Percentiles rank a stretch among this genome's conserved stretches.
Evolutionary conservation across 768 basidiomycete species (phyloP).

Genomic region (Jaapia argillacea): DNA sequence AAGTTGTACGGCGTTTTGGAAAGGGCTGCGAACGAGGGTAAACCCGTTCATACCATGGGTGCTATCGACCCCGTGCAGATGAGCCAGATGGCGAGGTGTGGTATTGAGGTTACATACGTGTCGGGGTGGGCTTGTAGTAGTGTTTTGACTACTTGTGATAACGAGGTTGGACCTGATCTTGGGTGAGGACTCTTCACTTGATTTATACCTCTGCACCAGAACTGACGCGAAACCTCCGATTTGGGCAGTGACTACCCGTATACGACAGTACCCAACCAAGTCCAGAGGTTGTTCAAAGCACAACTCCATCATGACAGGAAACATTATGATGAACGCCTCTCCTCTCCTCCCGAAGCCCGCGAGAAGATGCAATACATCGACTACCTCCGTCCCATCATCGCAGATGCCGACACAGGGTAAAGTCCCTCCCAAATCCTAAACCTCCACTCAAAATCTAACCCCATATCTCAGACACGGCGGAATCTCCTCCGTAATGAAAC

Average conservation of each 20-base stretch:
- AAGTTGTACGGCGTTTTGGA: slow-evolving; percentile 70
- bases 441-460: slow-evolving; percentile 5
- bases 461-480: slow-evolving; percentile 66
- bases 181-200: slow-evolving; percentile 52
- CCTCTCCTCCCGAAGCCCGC: slow-evolving; percentile 50
- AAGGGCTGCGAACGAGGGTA: slow-evolving; percentile 47
- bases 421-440: slow-evolving; percentile 8
- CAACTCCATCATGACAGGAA: slow-evolving; percentile 92
- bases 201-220: background rate
- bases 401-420: slow-evolving; percentile 91
- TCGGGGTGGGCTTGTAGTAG: slow-evolving; percentile 89
- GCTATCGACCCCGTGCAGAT: slow-evolving; percentile 91
- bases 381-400: slow-evolving; percentile 87
- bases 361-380: slow-evolving; percentile 72
- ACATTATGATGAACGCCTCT: slow-evolving; percentile 80
- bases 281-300: slow-evolving; percentile 83
- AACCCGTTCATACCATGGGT: slow-evolving; percentile 85
- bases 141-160: slow-evolving; percentile 79
- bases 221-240: slow-evolving; percentile 4
- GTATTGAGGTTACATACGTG: slow-evolving; percentile 81
- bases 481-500: slow-evolving; percentile 89
- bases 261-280: slow-evolving; percentile 93
- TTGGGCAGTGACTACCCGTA: slow-evolving; percentile 79
- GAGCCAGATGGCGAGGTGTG: slow-evolving; percentile 82
- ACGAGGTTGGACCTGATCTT: slow-evolving; percentile 88